phyloP scores from a whole-genome alignment of 2,329 filamentous ascomycete species.

The Talaromyces sp. region DNA sequence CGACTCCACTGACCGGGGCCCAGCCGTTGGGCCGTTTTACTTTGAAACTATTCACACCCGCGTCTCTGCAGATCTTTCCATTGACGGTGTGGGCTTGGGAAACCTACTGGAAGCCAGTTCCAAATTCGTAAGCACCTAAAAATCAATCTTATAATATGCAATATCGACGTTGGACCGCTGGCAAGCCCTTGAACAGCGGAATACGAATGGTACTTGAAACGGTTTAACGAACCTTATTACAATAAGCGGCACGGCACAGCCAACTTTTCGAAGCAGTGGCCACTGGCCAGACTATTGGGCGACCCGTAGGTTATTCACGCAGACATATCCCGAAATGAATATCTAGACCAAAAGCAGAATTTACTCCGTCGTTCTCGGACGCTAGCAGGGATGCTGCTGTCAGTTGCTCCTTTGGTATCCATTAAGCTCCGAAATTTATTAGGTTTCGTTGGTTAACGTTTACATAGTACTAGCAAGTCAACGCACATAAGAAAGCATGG shows the following conservation, averaged over 20 bases:
- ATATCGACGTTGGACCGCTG: not conserved
- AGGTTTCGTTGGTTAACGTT: not conserved
- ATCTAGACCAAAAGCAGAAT: not conserved
- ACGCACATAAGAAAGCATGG: not conserved
- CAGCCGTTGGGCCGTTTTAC: slow-evolving; percentile 3
- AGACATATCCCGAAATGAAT: not conserved
- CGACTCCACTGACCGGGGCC: not conserved
- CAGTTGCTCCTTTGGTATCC: not conserved
- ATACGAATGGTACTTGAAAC: not conserved
- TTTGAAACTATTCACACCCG: not conserved
- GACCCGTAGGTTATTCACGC: not conserved
- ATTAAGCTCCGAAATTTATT: not conserved
- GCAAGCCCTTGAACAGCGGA: not conserved
- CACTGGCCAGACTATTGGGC: not conserved
- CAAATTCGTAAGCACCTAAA: not conserved
- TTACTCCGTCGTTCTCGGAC: not conserved
- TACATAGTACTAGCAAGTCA: not conserved
- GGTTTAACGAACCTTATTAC: not conserved
- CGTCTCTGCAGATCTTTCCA: not conserved
- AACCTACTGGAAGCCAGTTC: not conserved
- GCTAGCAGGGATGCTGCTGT: not conserved
- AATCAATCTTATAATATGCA: too few relatives aligned
- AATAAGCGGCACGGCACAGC: not conserved
- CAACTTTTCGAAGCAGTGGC: not conserved
- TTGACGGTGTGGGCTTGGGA: not conserved